Evolutionary conservation across 2,329 filamentous ascomycete genomes (phyloP).

Genomic region (Exserohilum turcica): DNA sequence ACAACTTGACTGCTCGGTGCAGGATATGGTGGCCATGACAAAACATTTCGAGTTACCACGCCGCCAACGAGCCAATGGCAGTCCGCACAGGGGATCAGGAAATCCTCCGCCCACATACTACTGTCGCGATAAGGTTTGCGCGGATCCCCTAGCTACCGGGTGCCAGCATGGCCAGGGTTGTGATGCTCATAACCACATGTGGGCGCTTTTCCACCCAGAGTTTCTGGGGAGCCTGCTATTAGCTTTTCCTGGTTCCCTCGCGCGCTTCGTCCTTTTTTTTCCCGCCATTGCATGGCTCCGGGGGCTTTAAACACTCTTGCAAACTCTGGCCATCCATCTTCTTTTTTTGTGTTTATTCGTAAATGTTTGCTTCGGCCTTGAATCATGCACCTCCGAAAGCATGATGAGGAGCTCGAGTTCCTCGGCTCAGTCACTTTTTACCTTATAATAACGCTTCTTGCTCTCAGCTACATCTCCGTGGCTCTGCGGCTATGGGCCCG

Average conservation of each 20-base stretch:
- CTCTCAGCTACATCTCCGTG: constrained; percentile 37
- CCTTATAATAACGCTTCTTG: constrained; percentile 35
- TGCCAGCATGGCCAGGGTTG: background rate
- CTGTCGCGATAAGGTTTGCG: constrained; percentile 10
- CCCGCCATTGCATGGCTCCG: constrained; percentile 14
- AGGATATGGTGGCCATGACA: constrained; percentile 18
- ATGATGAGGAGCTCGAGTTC: constrained; percentile 22
- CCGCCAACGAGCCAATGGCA: constrained; percentile 15
- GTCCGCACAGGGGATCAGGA: constrained; percentile 10
- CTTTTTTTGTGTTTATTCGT: too few species aligned
- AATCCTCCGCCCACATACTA: constrained; percentile 20
- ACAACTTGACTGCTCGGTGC: constrained; percentile 28
- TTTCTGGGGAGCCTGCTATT: background rate
- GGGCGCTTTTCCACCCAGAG: constrained; percentile 8
- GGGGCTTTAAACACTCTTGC: background rate
- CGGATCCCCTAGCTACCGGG: constrained; percentile 21
- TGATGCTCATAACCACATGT: constrained; percentile 22
- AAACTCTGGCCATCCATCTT: background rate
- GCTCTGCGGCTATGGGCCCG: constrained; percentile 41
- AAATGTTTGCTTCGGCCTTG: constrained; percentile 4
- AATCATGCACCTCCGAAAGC: constrained; percentile 12
- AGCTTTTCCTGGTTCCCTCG: constrained; percentile 4
- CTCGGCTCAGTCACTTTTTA: constrained; percentile 27
- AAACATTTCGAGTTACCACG: constrained; percentile 13
- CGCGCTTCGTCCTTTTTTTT: too few species aligned